These are phyloP conservation scores for Skeletonema menzelii DNA, from an alignment of 108 stramenopile genomes.

Conservation along the genomic window DNA sequence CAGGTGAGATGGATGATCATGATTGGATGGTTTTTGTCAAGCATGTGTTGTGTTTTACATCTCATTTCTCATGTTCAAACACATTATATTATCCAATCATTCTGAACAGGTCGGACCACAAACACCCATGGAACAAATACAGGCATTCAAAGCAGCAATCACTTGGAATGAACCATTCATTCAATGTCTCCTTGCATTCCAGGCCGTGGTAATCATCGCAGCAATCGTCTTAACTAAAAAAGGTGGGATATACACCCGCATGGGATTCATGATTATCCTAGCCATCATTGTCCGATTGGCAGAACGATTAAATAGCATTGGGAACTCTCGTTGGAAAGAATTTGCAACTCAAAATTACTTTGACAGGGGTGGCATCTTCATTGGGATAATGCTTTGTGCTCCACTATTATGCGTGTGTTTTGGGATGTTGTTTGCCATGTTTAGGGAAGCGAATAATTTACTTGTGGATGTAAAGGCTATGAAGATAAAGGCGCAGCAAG, in stretches of 20 bases:
- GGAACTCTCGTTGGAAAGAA: slow-evolving; percentile 64
- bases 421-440: slow-evolving; percentile 70
- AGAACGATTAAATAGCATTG: slow-evolving; percentile 67
- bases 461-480: slow-evolving; percentile 75
- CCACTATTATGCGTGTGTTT: slow-evolving; percentile 76
- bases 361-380: slow-evolving; percentile 82
- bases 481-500: slow-evolving; percentile 46
- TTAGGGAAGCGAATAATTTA: slow-evolving; percentile 71
- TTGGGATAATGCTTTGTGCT: slow-evolving; percentile 79
- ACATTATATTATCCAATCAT: not conserved
- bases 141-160: slow-evolving; percentile 81
- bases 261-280: slow-evolving; percentile 70
- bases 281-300: slow-evolving; percentile 64
- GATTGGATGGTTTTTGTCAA: not conserved
- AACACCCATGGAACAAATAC: slow-evolving; percentile 66
- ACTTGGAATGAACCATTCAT: slow-evolving; percentile 85
- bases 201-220: slow-evolving; percentile 58
- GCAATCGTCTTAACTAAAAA: slow-evolving; percentile 44
- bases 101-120: slow-evolving; percentile 50
- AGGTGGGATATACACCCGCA: slow-evolving; percentile 44
- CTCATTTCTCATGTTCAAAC: not conserved
- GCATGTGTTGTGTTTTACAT: not conserved
- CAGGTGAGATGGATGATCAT: slow-evolving; percentile 47
- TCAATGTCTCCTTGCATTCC: slow-evolving; percentile 60
- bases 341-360: slow-evolving; percentile 92